Evolutionary conservation across 805 yeast genomes (phyloP).

Genomic region (Ogataea kodamae): DNA sequence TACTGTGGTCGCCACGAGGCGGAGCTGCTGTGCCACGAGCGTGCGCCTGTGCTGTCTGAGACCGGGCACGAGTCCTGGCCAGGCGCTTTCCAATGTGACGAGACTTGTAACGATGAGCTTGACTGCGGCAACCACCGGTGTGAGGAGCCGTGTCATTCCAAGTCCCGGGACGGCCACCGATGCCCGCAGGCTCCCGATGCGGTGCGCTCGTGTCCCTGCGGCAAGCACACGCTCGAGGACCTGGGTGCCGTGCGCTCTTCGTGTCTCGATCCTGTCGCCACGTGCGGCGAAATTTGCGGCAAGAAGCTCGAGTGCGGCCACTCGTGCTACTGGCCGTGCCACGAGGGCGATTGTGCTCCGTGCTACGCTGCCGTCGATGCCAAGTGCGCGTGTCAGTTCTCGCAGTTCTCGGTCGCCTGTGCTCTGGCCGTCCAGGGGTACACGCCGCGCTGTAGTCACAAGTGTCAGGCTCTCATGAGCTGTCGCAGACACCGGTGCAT

Average conservation of each 20-base stretch:
- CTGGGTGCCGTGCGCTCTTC: conserved; percentile 41
- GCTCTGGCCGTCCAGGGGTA: conserved; percentile 47
- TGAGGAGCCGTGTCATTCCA: conserved; percentile 49
- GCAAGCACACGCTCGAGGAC: conserved; percentile 49
- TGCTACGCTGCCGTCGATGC: conserved; percentile 53
- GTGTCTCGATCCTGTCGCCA: conserved; percentile 79
- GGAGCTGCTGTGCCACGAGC: conserved; percentile 42
- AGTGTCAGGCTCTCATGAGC: conserved; percentile 69
- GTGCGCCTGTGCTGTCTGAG: conserved; percentile 35
- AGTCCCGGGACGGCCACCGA: conserved; percentile 27
- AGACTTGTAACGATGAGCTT: conserved; percentile 42
- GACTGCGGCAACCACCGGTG: conserved; percentile 67
- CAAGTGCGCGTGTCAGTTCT: conserved; percentile 61
- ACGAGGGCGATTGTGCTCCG: conserved; percentile 67
- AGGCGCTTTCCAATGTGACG: conserved; percentile 50
- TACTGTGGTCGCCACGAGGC: conserved; percentile 67
- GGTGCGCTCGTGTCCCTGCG: conserved; percentile 76
- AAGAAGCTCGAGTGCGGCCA: conserved; percentile 71
- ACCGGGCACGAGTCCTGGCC: conserved; percentile 36
- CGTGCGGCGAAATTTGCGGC: conserved; percentile 64
- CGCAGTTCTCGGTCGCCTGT: conserved; percentile 62
- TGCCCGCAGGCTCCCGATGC: conserved; percentile 66
- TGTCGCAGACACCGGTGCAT: conserved; percentile 81
- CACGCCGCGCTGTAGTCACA: conserved; percentile 60
- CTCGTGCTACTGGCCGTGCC: conserved; percentile 65